Base-by-base conservation (phyloP, 1,284 basidiomycete species). In the Malassezia globosa region DNA sequence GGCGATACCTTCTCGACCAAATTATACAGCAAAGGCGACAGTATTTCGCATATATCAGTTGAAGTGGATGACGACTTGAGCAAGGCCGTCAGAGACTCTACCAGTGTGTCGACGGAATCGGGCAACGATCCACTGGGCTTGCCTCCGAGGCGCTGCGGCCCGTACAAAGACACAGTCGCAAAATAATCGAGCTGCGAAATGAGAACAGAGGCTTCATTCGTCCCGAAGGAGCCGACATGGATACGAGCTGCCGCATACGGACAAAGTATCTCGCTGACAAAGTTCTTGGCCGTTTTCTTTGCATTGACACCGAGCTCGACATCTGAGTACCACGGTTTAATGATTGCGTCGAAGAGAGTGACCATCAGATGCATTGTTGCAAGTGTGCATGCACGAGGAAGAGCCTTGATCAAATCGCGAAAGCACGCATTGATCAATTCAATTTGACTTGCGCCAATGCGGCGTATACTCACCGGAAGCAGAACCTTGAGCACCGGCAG, bases 271-370 rank as follows among this genome's bases (percentile, higher is more conserved):
- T 31, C 45, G 21, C 8, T 39, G 29, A 55, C 38, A 42, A 64
- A 61, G 33, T 55, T 52, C 25, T 59, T 59, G 35, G 54, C 48
- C 16, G 59, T 61, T 26, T 61, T 57, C 38, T 60, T 62, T 29
- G 55, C 56, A 16, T 64, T 64, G 1, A 49, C 39, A 14, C 62
- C 62, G 16, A 60, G 59, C 38, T 56, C 56, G 2, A 64, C 36
- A 0, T 59, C 48, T 1, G 50, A 54, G 0, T 31, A 37, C 60
- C 60, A 64, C 13, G 45, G 50, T 0, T 36, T 10, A 2, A 48
- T 42, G n/a, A 62, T 48, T 7, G 56, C 18, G 2, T 42, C 35
- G 7, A n/a, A n/a, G n/a, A n/a, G n/a, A n/a, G n/a, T n/a, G n/a
- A n/a, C n/a, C n/a, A n/a, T n/a, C n/a, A n/a, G n/a, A n/a, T n/a